Base-by-base conservation (phyloP, 192 early-diverging fungal genomes). In the Chytriomyces sp. region DNA sequence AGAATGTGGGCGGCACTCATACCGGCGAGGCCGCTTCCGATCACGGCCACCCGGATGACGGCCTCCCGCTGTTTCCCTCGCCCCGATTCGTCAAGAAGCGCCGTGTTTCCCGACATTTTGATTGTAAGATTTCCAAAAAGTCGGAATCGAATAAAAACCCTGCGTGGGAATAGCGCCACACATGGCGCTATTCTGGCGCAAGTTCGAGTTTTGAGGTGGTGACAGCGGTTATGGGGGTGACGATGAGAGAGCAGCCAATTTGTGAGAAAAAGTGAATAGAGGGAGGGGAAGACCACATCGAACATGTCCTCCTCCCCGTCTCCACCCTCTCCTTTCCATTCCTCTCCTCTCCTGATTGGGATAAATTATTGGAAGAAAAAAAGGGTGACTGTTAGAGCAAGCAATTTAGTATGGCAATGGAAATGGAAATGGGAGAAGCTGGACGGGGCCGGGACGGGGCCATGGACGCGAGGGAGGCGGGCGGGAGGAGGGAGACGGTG, bases 1-100 rank as follows among this genome's bases (percentile, higher is more conserved):
- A 86, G 79, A 2, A 86, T 52, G 52, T 85, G 79, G 25, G 85
- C 76, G 34, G 72, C 65, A 3, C 67, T 38, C 22, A 86, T 73
- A 25, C 85, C 85, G 34, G 82, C 85, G 30, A 86, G 76, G 19
- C 85, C 85, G 10, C 73, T 76, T 5, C 85, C 85, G 38, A 86
- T 77, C 53, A 86, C 80, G 14, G 82, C 82, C 10, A 85, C 72
- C 39, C 72, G 70, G 44, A 49, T 49, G n/a, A n/a, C 44, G 14
- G 44, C 44, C 22, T 49, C 44, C 22, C 22, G 44, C 22, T 22
- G 44, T 49, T 49, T 14, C 22, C 22, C 1, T 49, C 44, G n/a
- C n/a, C n/a, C n/a, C n/a, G n/a, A n/a, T n/a, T n/a, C n/a, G n/a
- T n/a, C n/a, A n/a, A n/a, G n/a, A n/a, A n/a, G n/a, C n/a, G n/a